These are phyloP conservation scores for Pythium guiyangense DNA, from an alignment of 352 stramenopile genomes.

Conservation along the genomic window DNA sequence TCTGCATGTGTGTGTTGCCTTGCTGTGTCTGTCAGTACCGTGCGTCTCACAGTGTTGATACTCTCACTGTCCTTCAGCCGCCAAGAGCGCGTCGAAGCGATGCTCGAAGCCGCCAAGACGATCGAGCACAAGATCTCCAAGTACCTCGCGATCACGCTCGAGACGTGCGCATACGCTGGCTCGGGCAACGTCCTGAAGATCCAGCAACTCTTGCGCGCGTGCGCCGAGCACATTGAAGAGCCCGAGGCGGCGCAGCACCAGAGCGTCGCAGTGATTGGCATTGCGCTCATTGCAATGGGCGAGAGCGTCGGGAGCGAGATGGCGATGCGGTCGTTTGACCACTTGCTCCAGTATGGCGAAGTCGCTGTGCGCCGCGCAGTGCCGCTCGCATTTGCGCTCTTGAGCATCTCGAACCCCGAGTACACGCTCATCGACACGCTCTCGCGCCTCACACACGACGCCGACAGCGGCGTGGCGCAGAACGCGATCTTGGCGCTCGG, in stretches of 20 bases:
- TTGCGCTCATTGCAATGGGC: slow-evolving; percentile 97
- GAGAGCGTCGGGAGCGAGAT: slow-evolving; percentile 98
- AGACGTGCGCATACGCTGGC: slow-evolving; percentile 97
- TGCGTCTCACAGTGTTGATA: slow-evolving; percentile 1
- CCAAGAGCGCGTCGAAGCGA: slow-evolving; percentile 96
- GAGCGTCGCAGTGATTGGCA: slow-evolving; percentile 95
- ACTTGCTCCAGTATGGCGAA: slow-evolving; percentile 99
- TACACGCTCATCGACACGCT: slow-evolving; percentile 96
- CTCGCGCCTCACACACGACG: slow-evolving; percentile 97
- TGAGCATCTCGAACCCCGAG: slow-evolving; percentile 97
- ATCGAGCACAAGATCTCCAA: slow-evolving; percentile 98
- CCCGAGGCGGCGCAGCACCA: slow-evolving; percentile 81
- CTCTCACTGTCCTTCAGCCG: slow-evolving; percentile 47
- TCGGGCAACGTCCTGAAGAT: slow-evolving; percentile 99
- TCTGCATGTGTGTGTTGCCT: no score
- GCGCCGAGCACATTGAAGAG: slow-evolving; percentile 95
- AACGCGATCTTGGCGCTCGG: slow-evolving; percentile 97
- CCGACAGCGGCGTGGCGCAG: slow-evolving; percentile 95
- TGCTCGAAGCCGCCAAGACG: slow-evolving; percentile 97
- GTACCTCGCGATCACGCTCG: slow-evolving; percentile 95
- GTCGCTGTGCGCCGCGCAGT: slow-evolving; percentile 96
- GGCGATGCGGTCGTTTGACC: slow-evolving; percentile 97
- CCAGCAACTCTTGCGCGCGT: slow-evolving; percentile 97
- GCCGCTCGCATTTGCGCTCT: slow-evolving; percentile 94
- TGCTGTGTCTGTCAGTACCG: not conserved